Conservation (phyloP, 768 basidiomycete genomes). For the Thelephora aurantiotincta region DNA sequence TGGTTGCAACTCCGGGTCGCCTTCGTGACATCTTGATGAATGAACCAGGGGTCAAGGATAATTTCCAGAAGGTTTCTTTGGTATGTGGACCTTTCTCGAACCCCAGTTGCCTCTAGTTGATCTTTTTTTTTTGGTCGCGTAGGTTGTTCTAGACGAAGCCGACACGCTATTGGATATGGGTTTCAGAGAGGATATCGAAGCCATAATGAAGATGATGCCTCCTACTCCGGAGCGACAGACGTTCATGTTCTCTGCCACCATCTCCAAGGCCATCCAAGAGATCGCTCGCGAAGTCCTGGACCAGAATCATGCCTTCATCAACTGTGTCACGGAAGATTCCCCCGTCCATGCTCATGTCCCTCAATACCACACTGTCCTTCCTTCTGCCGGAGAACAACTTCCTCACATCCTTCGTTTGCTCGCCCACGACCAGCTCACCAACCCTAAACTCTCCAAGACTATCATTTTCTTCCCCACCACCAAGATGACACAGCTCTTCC, state of each 20-base stretch:
- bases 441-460: conserved; percentile 53
- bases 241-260: conserved; percentile 83
- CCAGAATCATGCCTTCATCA: conserved; percentile 52
- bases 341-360: conserved; percentile 64
- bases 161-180: conserved; percentile 89
- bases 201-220: conserved; percentile 52
- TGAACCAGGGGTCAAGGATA: conserved; percentile 38
- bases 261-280: conserved; percentile 56
- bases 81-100: conserved; percentile 24
- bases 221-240: conserved; percentile 62
- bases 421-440: conserved; percentile 73
- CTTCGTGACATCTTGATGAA: conserved; percentile 56
- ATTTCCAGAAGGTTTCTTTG: conserved; percentile 39
- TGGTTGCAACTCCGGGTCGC: conserved; percentile 86
- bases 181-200: conserved; percentile 76
- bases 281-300: conserved; percentile 49
- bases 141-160: conserved; percentile 89
- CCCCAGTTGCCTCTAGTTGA: background rate
- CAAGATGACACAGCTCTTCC: conserved; percentile 68
- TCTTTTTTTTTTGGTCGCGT: conserved; percentile 1
- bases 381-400: conserved; percentile 49
- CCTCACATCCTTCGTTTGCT: conserved; percentile 70
- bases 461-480: conserved; percentile 81
- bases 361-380: conserved; percentile 72
- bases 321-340: conserved; percentile 50